phyloP scores from a whole-genome alignment of 768 basidiomycete species.

The Lactarius hengduanensis region DNA sequence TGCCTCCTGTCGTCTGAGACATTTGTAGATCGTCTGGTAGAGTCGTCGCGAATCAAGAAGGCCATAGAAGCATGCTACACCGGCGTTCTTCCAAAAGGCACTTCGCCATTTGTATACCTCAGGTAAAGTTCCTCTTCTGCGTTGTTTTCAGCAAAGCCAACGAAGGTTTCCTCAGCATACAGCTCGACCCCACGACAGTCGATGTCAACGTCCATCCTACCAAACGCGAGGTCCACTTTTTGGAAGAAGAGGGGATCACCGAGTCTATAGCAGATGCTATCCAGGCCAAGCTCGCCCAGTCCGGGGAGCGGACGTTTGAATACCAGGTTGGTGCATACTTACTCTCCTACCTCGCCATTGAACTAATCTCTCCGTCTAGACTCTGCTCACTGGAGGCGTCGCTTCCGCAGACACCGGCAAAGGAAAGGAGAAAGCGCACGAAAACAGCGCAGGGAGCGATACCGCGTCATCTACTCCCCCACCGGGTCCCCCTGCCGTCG shows the following conservation, averaged over 20 bases:
- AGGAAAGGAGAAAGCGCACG: slow-evolving; percentile 25
- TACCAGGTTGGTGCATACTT: no score
- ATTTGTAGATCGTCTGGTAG: slow-evolving; percentile 80
- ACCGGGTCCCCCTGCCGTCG: slow-evolving; percentile 27
- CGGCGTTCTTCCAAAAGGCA: slow-evolving; percentile 83
- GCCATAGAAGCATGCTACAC: slow-evolving; percentile 86
- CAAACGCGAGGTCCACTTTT: slow-evolving; percentile 42
- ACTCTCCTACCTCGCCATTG: no score
- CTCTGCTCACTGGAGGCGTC: slow-evolving; percentile 48
- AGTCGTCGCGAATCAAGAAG: slow-evolving; percentile 81
- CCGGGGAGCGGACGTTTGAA: no score
- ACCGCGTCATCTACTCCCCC: slow-evolving; percentile 9
- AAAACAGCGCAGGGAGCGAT: slow-evolving; percentile 9
- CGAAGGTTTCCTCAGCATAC: no score
- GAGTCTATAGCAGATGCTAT: no score
- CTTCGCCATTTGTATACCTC: slow-evolving; percentile 89
- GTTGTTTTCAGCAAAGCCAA: neutral
- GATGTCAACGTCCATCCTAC: slow-evolving; percentile 99
- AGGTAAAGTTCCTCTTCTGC: slow-evolving; percentile 52
- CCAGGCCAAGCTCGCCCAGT: no score
- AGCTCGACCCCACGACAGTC: slow-evolving; percentile 48
- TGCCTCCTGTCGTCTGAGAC: neutral
- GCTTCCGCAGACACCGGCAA: slow-evolving; percentile 13
- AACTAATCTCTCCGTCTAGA: no score
- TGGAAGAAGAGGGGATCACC: no score